Conservation (phyloP, 2,329 filamentous ascomycete genomes). For the Nemania abortiva region DNA sequence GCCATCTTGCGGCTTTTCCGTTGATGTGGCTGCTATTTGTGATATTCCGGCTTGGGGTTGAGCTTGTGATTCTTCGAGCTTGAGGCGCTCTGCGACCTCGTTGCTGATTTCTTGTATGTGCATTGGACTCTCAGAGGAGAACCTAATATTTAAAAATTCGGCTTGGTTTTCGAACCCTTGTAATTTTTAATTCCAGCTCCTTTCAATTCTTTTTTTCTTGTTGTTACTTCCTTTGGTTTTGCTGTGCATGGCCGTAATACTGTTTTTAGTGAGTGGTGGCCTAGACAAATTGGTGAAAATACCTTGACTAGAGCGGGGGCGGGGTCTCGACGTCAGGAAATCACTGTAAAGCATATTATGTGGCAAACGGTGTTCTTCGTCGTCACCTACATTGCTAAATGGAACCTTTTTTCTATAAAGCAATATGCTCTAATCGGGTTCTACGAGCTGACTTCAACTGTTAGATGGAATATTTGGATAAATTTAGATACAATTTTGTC, state of each 20-base stretch:
- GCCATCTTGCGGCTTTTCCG: slow-evolving; percentile 14
- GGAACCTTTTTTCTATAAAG: not conserved
- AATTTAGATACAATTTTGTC: too few relatives aligned
- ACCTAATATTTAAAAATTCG: not conserved
- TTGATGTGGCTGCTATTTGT: not conserved
- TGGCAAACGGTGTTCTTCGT: slow-evolving; percentile 1
- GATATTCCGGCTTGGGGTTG: slow-evolving; percentile 11
- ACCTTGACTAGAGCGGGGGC: slow-evolving; percentile 31
- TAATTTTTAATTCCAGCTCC: not conserved
- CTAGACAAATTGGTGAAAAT: slow-evolving; percentile 19
- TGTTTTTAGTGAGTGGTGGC: not conserved
- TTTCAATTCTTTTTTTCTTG: not conserved
- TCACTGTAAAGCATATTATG: slow-evolving; percentile 30
- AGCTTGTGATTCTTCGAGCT: slow-evolving; percentile 52
- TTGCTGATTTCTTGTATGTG: slow-evolving; percentile 59
- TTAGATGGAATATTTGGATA: too few relatives aligned
- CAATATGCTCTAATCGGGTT: not conserved
- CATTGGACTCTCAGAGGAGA: slow-evolving; percentile 43
- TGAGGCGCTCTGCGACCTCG: slow-evolving; percentile 52
- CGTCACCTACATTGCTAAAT: too few relatives aligned
- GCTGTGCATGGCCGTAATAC: not conserved
- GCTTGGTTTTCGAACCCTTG: not conserved
- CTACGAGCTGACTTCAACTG: not conserved
- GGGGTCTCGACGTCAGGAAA: slow-evolving; percentile 30
- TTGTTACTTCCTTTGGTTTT: not conserved